These are phyloP conservation scores for Euptelea pleiosperma DNA, from an alignment of 164 flowering plant genomes.

Conservation along the genomic window DNA sequence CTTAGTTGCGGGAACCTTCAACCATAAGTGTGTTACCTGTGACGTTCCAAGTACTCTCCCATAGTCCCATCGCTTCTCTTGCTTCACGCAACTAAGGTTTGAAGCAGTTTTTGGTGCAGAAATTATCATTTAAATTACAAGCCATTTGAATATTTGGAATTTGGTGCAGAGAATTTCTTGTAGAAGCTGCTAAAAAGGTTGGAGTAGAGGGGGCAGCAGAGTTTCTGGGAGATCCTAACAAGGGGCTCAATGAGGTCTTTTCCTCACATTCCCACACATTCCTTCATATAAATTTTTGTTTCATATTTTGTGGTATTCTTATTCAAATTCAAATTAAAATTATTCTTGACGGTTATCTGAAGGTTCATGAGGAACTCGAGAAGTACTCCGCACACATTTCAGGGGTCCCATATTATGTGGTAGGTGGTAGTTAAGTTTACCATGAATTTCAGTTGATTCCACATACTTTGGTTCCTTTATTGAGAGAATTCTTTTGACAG, in stretches of 20 bases:
- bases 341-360: conserved; percentile 12
- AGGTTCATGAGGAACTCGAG: conserved; percentile 71
- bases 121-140: background rate
- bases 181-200: conserved; percentile 66
- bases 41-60: no score
- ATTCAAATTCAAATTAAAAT: conserved; percentile 13
- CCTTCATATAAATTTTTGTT: background rate
- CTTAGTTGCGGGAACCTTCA: no score
- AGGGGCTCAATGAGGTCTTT: conserved; percentile 64
- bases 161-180: conserved; percentile 65
- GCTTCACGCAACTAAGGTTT: no score
- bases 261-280: background rate
- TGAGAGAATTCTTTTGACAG: conserved; percentile 31
- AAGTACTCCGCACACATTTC: conserved; percentile 48
- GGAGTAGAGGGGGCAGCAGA: conserved; percentile 83
- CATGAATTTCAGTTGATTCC: background rate
- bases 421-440: conserved; percentile 24
- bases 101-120: no score
- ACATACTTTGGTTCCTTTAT: background rate
- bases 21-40: no score
- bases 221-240: conserved; percentile 70
- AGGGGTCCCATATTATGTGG: conserved; percentile 84
- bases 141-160: conserved; percentile 1
- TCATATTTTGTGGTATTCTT: background rate
- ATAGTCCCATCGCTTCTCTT: no score